Evolutionary conservation across 1,284 basidiomycete genomes (phyloP), one percentile per base, ranked within the genome.

Genomic region (Heterobasidion occidentale): DNA sequence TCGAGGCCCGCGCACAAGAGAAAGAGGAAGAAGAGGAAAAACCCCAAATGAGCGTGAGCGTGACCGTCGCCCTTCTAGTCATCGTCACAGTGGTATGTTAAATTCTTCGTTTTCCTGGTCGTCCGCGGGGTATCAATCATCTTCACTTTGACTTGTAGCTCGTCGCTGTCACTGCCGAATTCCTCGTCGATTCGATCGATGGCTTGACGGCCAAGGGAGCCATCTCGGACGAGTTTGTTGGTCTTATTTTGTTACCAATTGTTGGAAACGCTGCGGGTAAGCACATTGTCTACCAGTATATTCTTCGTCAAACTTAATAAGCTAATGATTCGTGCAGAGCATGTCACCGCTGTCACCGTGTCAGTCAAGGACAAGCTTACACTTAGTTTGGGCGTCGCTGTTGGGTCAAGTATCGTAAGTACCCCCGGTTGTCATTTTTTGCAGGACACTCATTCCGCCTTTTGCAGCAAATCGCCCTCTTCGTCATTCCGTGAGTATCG

Each of bases 391-490:
- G 83, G 86, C 54, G 91, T 94, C 53, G 92, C 94, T 7, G 89
- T 94, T 42, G 92, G 92, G n/a, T 92, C 90, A 1, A 92, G 89
- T 59, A 93, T 96, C 60, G 88, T 93, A 66, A 68, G 84, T 74
- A 27, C 27, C 27, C 27, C 27, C 27, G 27, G 27, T 27, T 27
- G 27, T 27, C 1, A 27, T 27, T 5, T 27, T 27, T 27, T 42
- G 44, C 12, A 20, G 14, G 47, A 35, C 52, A 53, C 51, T 52
- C 38, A 59, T 46, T 9, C 34, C 3, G 47, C 45, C 27, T 59
- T 11, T 34, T 2, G 38, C 54, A 90, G 87, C 94, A 97, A 85
- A 92, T 92, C 57, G 87, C 91, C 0, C 77, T 94, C 47, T 88
- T 94, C 67, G 84, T 93, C 58, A 83, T 93, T 63, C 90, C 90